Evolutionary conservation across 805 yeast species (phyloP), one percentile per base, ranked within the genome.

Genomic region (Blastobotrys mokoenaii): DNA sequence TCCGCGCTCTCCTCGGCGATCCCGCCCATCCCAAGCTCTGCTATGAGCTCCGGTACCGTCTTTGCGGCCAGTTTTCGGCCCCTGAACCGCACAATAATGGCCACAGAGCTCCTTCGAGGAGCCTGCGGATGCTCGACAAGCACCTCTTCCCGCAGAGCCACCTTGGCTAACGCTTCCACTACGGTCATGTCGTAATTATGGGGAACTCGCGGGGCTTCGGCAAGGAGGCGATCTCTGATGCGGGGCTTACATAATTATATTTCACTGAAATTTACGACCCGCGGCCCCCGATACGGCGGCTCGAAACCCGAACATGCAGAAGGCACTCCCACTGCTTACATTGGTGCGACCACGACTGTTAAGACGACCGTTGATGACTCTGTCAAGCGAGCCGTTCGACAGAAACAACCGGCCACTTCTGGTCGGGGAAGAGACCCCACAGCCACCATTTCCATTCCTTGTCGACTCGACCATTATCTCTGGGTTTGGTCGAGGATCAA

Each of bases 401-500:
- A 37, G 54, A 46, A 42, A 43, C 6, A 32, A 42, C 40, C 41
- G 67, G 16, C 64, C 66, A 3, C 8, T 22, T 33, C 53, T 62
- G 27, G 64, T 53, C 2, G 68, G 68, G 1, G 58, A 60, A 9
- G 67, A 62, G 2, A 12, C 44, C 9, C 63, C 60, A 1, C 55
- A 50, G 35, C 33, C 50, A 14, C 73, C 73, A 22, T 68, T 52
- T 44, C 73, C 73, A 3, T 51, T 49, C 38, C 63, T 38, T 8
- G 55, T 64, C 4, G 46, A 52, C 12, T 56, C 68, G n/a, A 46
- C 51, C 10, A 79, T 84, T 4, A 71, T 80, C 32, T 69, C 89
- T 27, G 98, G 99, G 0, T 93, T 86, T 65, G 99, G 98, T 4
- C 74, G 99, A 45, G 99, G 99, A 0, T 86, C 97, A 0, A 64